These are phyloP conservation scores for Peronospora destructor DNA, from an alignment of 352 stramenopile genomes.

Conservation along the genomic window DNA sequence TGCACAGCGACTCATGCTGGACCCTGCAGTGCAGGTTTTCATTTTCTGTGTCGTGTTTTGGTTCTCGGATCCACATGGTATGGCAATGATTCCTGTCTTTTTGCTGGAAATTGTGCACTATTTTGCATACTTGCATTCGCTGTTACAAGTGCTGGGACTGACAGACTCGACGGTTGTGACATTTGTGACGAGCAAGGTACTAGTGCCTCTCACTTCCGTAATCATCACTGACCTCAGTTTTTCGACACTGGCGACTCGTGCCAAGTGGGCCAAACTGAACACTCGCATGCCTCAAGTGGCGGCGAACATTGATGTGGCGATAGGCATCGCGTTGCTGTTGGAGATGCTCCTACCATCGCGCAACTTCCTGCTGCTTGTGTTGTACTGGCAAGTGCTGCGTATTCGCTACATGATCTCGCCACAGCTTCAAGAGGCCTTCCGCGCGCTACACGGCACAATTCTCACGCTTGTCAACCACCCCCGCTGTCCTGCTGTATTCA, in stretches of 20 bases:
- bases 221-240: slow-evolving; percentile 63
- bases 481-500: slow-evolving; percentile 53
- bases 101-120: slow-evolving; percentile 78
- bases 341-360: slow-evolving; percentile 77
- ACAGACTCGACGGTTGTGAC: slow-evolving; percentile 32
- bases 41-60: slow-evolving; percentile 86
- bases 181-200: slow-evolving; percentile 37
- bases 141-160: slow-evolving; percentile 58
- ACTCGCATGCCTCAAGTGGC: slow-evolving; percentile 69
- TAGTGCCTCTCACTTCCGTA: slow-evolving; percentile 48
- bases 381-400: slow-evolving; percentile 87
- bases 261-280: slow-evolving; percentile 82
- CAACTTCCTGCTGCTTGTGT: slow-evolving; percentile 81
- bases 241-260: slow-evolving; percentile 36
- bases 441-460: slow-evolving; percentile 55
- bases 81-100: slow-evolving; percentile 76
- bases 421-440: slow-evolving; percentile 79
- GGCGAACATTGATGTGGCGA: slow-evolving; percentile 75
- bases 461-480: slow-evolving; percentile 58
- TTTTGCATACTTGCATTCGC: slow-evolving; percentile 45
- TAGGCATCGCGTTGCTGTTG: slow-evolving; percentile 72
- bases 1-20: slow-evolving; percentile 72
- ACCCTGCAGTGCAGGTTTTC: slow-evolving; percentile 74
- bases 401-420: slow-evolving; percentile 89
- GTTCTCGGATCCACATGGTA: slow-evolving; percentile 60